Conservation (phyloP, 805 yeast genomes). For the Saccharomycopsis sp. region DNA sequence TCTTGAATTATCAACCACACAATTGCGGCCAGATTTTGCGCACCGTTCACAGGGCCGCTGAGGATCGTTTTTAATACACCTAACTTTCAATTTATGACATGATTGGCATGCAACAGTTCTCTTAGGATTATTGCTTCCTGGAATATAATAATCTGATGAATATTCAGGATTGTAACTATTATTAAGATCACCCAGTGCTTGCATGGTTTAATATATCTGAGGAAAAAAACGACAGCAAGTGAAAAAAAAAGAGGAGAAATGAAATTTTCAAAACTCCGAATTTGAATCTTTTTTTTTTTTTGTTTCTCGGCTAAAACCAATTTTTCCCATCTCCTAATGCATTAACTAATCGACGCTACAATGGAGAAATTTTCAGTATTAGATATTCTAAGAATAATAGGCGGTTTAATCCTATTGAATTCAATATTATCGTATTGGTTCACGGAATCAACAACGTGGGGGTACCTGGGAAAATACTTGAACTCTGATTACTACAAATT, state of each 20-base stretch:
- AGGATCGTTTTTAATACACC: constrained; percentile 67
- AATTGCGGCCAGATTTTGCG: constrained; percentile 49
- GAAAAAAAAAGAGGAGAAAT: no score
- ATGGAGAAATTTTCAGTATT: constrained; percentile 4
- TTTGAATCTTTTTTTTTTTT: constrained; percentile 3
- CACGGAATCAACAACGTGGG: constrained; percentile 57
- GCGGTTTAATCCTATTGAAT: constrained; percentile 42
- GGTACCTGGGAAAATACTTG: constrained; percentile 44
- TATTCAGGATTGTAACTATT: not conserved
- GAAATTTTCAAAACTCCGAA: no score
- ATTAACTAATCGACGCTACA: not conserved
- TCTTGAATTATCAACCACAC: constrained; percentile 49
- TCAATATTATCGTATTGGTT: constrained; percentile 48
- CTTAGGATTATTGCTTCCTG: constrained; percentile 27
- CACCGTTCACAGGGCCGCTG: constrained; percentile 65
- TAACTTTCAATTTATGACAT: constrained; percentile 81
- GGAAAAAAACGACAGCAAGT: no score
- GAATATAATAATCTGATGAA: no score
- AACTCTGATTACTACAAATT: constrained; percentile 36
- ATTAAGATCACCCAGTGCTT: not conserved
- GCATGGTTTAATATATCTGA: not conserved
- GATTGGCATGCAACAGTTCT: constrained; percentile 56
- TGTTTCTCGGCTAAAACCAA: not conserved
- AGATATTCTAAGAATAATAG: constrained; percentile 38
- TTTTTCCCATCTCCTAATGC: not conserved